phyloP scores from a whole-genome alignment of 371 early-diverging fungal species.

The Phascolomyces articulosus region DNA sequence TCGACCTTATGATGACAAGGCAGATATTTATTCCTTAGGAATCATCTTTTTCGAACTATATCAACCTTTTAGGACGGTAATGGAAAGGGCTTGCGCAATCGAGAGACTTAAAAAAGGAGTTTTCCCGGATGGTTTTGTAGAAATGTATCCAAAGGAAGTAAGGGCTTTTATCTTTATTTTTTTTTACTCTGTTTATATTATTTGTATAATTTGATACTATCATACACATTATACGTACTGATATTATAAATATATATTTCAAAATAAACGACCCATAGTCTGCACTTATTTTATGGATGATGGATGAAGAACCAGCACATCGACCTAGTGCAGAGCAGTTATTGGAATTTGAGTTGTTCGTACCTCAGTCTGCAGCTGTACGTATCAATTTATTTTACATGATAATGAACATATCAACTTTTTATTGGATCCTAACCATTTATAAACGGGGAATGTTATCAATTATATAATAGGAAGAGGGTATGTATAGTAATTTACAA shows the following conservation, averaged over 20 bases:
- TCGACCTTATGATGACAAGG: conserved; percentile 60
- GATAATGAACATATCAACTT: too few species aligned
- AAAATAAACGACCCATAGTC: too few species aligned
- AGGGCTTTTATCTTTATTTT: not conserved
- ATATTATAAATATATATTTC: too few species aligned
- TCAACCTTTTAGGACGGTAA: conserved; percentile 65
- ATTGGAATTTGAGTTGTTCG: conserved; percentile 50
- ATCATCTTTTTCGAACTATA: conserved; percentile 76
- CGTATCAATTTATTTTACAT: too few species aligned
- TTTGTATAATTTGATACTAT: too few species aligned
- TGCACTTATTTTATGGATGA: conserved; percentile 77
- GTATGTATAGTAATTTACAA: conserved; percentile 15
- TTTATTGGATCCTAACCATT: too few species aligned
- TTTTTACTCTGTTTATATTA: not conserved
- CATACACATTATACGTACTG: too few species aligned
- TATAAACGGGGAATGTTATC: too few species aligned
- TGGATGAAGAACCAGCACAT: conserved; percentile 71
- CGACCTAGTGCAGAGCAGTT: conserved; percentile 79
- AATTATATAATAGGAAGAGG: conserved; percentile 12
- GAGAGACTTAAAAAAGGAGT: conserved; percentile 64
- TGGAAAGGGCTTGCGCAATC: conserved; percentile 71
- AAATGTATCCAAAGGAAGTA: conserved; percentile 77
- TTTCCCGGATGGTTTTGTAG: conserved; percentile 76
- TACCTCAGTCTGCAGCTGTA: conserved; percentile 28
- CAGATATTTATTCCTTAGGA: conserved; percentile 76